Evolutionary conservation across 2,329 filamentous ascomycete genomes (phyloP), one percentile per base, ranked within the genome.

Genomic region (Xylaria sp.): DNA sequence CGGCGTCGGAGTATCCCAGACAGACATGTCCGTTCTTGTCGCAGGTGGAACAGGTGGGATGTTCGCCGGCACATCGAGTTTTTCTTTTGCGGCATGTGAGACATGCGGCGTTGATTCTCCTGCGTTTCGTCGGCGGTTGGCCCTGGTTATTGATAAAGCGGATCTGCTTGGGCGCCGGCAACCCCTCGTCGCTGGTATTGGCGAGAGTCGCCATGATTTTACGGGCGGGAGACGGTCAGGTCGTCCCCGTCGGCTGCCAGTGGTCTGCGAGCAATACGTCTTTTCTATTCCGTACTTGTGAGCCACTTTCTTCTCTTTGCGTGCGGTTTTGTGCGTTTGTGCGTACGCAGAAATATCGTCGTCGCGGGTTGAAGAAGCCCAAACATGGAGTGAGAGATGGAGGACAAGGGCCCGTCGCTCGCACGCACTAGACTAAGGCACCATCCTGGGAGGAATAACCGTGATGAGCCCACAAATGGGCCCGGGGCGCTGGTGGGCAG

Each of bases 61-160:
- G 84, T 74, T 90, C 87, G 63, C 88, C 88, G 51, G 86, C 88
- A 72, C 88, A 91, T 71, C 87, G 80, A 56, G 88, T 91, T 75
- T 91, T 91, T 69, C 88, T 83, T 72, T 86, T 89, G 68, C 88
- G 86, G 75, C 88, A 91, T 48, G 88, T 90, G 70, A 85, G 77
- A 74, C 87, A 90, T 84, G 90, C 90, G 69, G 89, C 87, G 75
- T 87, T 91, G 70, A 93, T 90, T 68, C 90, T 82, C 71, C 90
- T 83, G 68, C 89, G 81, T 75, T 92, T 93, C 30, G 88, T 87
- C 63, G 90, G 89, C 53, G 90, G 90, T 65, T 90, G 88, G 63
- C 90, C 89, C 75, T 92, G 88, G 69, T 87, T 91, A 65, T 91
- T 89, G 67, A 93, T 89, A 73, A 92, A 93, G 67, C 89, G 87